These are phyloP conservation scores for Epithemia pelagica DNA, from an alignment of 108 stramenopile species.

Conservation along the genomic window DNA sequence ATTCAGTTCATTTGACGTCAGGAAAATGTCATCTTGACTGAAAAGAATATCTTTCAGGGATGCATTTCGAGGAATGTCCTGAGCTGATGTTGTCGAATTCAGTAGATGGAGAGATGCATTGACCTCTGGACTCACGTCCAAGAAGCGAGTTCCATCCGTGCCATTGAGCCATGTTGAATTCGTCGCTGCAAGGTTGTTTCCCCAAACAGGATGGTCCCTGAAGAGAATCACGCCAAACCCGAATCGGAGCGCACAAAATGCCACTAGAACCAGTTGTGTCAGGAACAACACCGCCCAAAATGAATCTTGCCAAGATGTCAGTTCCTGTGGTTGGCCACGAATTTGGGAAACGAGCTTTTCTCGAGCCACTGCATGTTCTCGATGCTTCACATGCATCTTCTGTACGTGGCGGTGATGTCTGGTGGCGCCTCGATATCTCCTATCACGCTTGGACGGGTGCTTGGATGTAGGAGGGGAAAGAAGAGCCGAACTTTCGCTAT, in stretches of 20 bases:
- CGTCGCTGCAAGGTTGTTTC: background rate
- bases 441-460: background rate
- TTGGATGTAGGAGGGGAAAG: background rate
- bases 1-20: background rate
- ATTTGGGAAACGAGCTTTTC: conserved; percentile 21
- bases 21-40: conserved; percentile 11
- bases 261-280: conserved; percentile 1
- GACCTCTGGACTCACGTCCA: background rate
- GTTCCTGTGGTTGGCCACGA: conserved; percentile 12
- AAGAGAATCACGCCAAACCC: conserved; percentile 3
- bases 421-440: background rate
- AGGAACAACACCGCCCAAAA: conserved; percentile 10
- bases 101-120: background rate
- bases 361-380: conserved; percentile 18
- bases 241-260: background rate
- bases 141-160: background rate
- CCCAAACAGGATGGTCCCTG: conserved; percentile 1
- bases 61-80: background rate
- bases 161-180: background rate
- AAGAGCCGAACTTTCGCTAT: background rate
- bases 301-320: conserved; percentile 1
- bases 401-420: conserved; percentile 12
- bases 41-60: conserved; percentile 1
- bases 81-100: background rate
- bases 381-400: background rate